Percentiles rank a stretch among this genome's conserved stretches.
Evolutionary conservation across 2,329 filamentous ascomycete species (phyloP).

Genomic region (Colletotrichum sp.): DNA sequence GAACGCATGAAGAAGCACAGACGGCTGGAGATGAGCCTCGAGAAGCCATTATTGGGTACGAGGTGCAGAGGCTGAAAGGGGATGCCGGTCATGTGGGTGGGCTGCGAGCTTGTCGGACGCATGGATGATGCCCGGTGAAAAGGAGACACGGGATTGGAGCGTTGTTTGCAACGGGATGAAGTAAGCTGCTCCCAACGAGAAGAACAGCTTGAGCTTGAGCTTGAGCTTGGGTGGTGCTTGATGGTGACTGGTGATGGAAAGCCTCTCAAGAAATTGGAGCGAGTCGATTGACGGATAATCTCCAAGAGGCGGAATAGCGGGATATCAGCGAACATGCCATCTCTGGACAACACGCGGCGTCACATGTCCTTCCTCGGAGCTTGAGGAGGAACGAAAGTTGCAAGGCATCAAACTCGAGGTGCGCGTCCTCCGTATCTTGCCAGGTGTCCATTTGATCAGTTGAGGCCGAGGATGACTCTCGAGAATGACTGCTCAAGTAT

Average conservation of each 20-base stretch:
- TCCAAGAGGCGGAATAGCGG: background rate
- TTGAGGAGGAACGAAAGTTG: background rate
- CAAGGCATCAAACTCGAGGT: background rate
- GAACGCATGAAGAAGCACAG: conserved; percentile 21
- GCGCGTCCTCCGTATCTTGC: background rate
- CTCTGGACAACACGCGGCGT: background rate
- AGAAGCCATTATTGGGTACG: conserved; percentile 8
- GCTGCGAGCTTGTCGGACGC: background rate
- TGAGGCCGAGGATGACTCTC: background rate
- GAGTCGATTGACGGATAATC: conserved; percentile 16
- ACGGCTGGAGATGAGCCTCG: conserved; percentile 21
- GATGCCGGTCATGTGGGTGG: conserved; percentile 8
- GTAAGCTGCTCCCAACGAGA: background rate
- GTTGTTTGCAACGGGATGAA: background rate
- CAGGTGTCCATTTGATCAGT: background rate
- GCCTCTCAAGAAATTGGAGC: background rate
- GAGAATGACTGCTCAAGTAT: background rate
- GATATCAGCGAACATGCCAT: background rate
- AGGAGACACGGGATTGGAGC: background rate
- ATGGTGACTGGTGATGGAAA: background rate
- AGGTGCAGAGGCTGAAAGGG: conserved; percentile 17
- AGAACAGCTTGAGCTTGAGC: background rate
- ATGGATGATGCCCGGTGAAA: conserved; percentile 5
- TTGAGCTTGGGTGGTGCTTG: background rate
- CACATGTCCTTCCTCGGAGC: background rate